Percentiles rank a stretch among this genome's conserved stretches.
Conservation (phyloP, 345 rosid species). For the Cochlearia excelsa region DNA sequence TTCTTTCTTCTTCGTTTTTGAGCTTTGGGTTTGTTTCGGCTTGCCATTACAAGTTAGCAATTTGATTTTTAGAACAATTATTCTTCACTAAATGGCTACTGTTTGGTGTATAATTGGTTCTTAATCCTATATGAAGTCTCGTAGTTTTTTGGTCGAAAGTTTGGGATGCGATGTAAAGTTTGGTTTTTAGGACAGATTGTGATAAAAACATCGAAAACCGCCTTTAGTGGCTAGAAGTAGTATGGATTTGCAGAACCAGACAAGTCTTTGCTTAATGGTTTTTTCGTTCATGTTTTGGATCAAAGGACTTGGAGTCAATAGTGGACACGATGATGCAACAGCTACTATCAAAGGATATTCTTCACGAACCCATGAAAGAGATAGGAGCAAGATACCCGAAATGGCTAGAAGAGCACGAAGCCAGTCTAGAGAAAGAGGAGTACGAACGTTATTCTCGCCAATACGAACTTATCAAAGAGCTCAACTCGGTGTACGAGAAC, state of each 20-base stretch:
- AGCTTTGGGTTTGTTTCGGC: no score
- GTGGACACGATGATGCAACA: slow-evolving; percentile 99
- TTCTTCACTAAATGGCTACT: no score
- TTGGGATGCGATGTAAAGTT: no score
- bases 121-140: no score
- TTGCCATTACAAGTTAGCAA: no score
- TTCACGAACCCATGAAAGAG: slow-evolving; percentile 61
- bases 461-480: slow-evolving; percentile 67
- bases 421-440: slow-evolving; percentile 59
- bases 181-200: neutral
- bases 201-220: neutral
- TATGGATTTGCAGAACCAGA: slow-evolving; percentile 1
- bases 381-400: no score
- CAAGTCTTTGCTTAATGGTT: neutral
- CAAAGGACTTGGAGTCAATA: slow-evolving; percentile 85
- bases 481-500: slow-evolving; percentile 79
- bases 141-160: no score
- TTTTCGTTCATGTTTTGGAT: neutral
- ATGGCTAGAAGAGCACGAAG: slow-evolving; percentile 62
- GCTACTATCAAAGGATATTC: slow-evolving; percentile 88
- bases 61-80: no score
- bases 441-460: slow-evolving; percentile 66
- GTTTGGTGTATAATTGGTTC: no score
- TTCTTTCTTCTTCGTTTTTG: no score
- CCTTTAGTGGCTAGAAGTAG: neutral